A percentile compares a stretch with the other conserved stretches of the same genome.
These are phyloP conservation scores for Rhodomyrtus psidioides DNA, from an alignment of 441 rosid species.

Conservation along the genomic window DNA sequence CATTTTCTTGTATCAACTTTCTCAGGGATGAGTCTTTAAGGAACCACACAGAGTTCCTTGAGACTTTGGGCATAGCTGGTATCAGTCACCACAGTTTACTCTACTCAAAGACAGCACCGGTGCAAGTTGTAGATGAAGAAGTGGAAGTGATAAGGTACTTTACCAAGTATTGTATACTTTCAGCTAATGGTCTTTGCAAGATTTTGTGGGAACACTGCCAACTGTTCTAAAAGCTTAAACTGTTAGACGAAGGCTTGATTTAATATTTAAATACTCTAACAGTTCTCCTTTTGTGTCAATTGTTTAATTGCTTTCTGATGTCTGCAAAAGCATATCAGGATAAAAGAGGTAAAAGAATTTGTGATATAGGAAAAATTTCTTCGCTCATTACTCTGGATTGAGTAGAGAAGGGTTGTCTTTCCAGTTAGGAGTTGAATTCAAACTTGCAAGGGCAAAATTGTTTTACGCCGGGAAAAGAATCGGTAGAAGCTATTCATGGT, in stretches of 20 bases:
- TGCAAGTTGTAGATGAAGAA: conserved; percentile 51
- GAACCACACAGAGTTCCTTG: conserved; percentile 56
- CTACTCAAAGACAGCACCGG: conserved; percentile 77
- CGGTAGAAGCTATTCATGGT: not conserved
- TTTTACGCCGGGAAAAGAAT: not conserved
- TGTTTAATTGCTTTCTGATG: not conserved
- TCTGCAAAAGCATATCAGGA: not conserved
- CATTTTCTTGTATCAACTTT: not conserved
- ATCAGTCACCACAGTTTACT: conserved; percentile 93
- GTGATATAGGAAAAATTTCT: not conserved
- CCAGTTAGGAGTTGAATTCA: not conserved
- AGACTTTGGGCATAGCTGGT: conserved; percentile 82
- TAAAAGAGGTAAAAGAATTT: not conserved
- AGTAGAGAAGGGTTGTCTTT: not conserved
- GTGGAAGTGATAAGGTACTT: conserved; percentile 50
- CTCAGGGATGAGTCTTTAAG: conserved; percentile 59
- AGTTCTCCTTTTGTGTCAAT: not conserved
- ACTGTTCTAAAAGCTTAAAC: no score
- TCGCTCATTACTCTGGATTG: not conserved
- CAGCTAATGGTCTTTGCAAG: not conserved
- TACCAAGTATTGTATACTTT: not conserved
- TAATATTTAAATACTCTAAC: no score
- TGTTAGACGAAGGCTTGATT: no score
- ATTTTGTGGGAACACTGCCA: no score
- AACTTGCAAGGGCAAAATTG: not conserved